phyloP scores from a whole-genome alignment of 2,329 filamentous ascomycete genomes.

The Scorias spongiosa region DNA sequence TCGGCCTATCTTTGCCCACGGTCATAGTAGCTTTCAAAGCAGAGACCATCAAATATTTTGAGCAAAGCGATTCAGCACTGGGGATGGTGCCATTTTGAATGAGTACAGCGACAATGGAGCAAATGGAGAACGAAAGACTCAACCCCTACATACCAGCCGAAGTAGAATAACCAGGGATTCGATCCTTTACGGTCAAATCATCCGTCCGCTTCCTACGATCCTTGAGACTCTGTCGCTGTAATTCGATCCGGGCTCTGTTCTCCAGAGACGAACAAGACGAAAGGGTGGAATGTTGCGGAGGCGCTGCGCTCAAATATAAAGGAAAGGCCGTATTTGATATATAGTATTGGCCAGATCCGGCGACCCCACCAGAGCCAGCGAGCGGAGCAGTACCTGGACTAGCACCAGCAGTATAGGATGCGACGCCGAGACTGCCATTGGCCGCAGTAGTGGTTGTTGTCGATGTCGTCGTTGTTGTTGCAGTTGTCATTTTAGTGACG shows the following conservation, averaged over 20 bases:
- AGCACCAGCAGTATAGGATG: too few species aligned
- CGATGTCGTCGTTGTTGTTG: too few species aligned
- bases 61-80: too few species aligned
- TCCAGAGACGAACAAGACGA: not conserved
- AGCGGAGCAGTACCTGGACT: too few species aligned
- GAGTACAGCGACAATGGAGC: not conserved
- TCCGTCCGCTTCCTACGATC: slow-evolving; percentile 2
- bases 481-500: too few species aligned
- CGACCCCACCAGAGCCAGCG: not conserved
- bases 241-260: slow-evolving; percentile 11
- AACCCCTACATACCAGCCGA: slow-evolving; percentile 17
- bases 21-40: too few species aligned
- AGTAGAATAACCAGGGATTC: slow-evolving; percentile 21
- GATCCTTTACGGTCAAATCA: slow-evolving; percentile 5
- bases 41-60: too few species aligned
- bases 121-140: not conserved
- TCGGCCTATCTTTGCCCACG: too few species aligned
- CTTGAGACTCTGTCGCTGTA: slow-evolving; percentile 15
- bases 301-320: not conserved
- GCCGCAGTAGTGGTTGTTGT: too few species aligned
- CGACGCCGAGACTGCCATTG: too few species aligned
- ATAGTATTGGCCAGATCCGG: not conserved
- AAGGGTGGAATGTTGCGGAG: not conserved
- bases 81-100: too few species aligned
- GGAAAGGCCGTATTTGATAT: not conserved